Percentiles rank a stretch among this genome's conserved stretches.
Conservation (phyloP, 768 basidiomycete genomes). For the Trametes villosa region DNA sequence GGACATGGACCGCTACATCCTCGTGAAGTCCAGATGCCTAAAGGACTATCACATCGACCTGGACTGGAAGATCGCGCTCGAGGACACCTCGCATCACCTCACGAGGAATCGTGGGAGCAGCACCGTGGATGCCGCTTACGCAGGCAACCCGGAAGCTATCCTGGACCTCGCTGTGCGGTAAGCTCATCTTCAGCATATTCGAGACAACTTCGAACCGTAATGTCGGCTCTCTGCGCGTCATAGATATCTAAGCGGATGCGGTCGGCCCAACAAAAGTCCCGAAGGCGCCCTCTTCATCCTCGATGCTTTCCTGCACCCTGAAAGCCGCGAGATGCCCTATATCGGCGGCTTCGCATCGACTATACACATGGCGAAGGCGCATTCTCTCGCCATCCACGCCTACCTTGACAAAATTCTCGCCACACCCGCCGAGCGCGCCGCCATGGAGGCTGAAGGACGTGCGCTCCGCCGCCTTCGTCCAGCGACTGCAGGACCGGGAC, state of each 20-base stretch:
- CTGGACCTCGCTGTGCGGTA: constrained; percentile 1
- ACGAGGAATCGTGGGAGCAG: too few relatives aligned
- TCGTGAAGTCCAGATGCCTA: too few relatives aligned
- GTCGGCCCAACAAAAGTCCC: not conserved
- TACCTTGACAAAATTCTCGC: constrained; percentile 5
- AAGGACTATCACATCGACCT: too few relatives aligned
- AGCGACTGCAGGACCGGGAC: not conserved
- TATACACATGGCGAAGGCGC: constrained; percentile 1
- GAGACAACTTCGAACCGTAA: too few relatives aligned
- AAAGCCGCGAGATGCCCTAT: not conserved
- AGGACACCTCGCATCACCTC: too few relatives aligned
- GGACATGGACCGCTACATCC: too few relatives aligned
- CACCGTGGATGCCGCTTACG: too few relatives aligned
- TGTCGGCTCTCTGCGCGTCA: too few relatives aligned
- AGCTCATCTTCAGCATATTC: not conserved
- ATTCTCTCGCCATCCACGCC: constrained; percentile 5
- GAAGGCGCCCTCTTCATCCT: constrained; percentile 12
- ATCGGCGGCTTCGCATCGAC: not conserved
- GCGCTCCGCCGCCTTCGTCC: not conserved
- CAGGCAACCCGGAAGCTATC: not conserved
- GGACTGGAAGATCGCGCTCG: too few relatives aligned
- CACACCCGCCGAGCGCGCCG: not conserved
- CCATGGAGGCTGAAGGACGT: not conserved
- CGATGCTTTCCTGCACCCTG: constrained; percentile 5
- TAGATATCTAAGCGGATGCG: constrained; percentile 16